These are phyloP conservation scores for Coniella lustricola DNA, from an alignment of 2,329 filamentous ascomycete species.

Conservation along the genomic window DNA sequence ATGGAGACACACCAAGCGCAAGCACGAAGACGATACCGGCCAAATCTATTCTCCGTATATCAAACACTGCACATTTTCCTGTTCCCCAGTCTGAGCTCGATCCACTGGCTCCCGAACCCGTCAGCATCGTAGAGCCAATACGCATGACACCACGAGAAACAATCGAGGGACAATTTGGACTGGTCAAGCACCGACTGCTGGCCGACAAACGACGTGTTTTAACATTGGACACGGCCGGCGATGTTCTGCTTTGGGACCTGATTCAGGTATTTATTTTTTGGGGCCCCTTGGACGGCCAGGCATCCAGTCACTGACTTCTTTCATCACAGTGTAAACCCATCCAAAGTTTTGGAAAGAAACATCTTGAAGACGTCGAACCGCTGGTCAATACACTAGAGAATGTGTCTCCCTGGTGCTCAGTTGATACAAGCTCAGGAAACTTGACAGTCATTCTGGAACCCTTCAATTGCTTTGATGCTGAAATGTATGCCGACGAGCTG, in stretches of 20 bases:
- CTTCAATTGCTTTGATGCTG: slow-evolving; percentile 94
- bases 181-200: slow-evolving; percentile 87
- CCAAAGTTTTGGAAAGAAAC: slow-evolving; percentile 85
- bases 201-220: slow-evolving; percentile 86
- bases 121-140: slow-evolving; percentile 53
- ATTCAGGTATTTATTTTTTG: slow-evolving; percentile 61
- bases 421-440: slow-evolving; percentile 87
- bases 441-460: slow-evolving; percentile 87
- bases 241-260: slow-evolving; percentile 92
- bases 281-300: neutral
- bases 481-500: slow-evolving; percentile 92
- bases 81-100: slow-evolving; percentile 47
- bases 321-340: slow-evolving; percentile 67
- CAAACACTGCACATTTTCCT: slow-evolving; percentile 75
- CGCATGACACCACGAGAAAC: slow-evolving; percentile 66
- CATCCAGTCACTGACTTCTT: slow-evolving; percentile 15
- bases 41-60: slow-evolving; percentile 72
- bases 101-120: slow-evolving; percentile 24
- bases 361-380: slow-evolving; percentile 85
- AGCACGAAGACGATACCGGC: slow-evolving; percentile 63
- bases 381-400: slow-evolving; percentile 82
- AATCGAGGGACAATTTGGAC: slow-evolving; percentile 89
- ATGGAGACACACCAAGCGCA: slow-evolving; percentile 25
- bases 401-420: slow-evolving; percentile 91
- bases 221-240: slow-evolving; percentile 89